phyloP scores from a whole-genome alignment of 2,329 filamentous ascomycete species.

The Epicoccum nigrum region DNA sequence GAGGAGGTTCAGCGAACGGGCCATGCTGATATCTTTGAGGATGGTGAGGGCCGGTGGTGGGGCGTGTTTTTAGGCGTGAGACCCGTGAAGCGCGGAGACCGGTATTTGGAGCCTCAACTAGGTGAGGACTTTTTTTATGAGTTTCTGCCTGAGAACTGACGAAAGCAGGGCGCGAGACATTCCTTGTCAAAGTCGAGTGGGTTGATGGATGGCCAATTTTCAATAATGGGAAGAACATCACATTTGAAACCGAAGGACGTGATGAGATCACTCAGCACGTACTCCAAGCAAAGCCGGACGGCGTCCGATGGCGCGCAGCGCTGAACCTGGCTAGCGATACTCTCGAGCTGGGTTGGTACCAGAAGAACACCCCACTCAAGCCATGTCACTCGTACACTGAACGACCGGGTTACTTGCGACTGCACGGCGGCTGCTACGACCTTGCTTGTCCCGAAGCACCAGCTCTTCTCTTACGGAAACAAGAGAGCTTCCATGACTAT shows the following conservation, averaged over 20 bases:
- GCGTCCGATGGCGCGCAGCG: slow-evolving; percentile 20
- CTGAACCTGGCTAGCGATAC: slow-evolving; percentile 41
- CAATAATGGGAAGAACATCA: slow-evolving; percentile 55
- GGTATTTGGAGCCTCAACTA: slow-evolving; percentile 11
- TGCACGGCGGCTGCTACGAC: slow-evolving; percentile 60
- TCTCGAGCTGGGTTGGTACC: slow-evolving; percentile 50
- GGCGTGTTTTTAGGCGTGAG: slow-evolving; percentile 46
- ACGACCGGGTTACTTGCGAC: slow-evolving; percentile 52
- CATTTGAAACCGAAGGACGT: slow-evolving; percentile 42
- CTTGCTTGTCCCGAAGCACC: slow-evolving; percentile 59
- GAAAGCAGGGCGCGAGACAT: slow-evolving; percentile 54
- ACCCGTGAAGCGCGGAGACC: slow-evolving; percentile 14
- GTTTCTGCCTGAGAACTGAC: slow-evolving; percentile 1
- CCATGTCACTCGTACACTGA: slow-evolving; percentile 56
- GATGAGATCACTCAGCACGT: slow-evolving; percentile 1
- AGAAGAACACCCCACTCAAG: slow-evolving; percentile 57
- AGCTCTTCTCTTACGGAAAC: slow-evolving; percentile 62
- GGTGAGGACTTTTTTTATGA: not conserved
- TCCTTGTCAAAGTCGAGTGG: slow-evolving; percentile 59
- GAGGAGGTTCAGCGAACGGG: slow-evolving; percentile 43
- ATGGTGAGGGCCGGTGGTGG: slow-evolving; percentile 33
- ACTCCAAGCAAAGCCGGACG: not conserved
- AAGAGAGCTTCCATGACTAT: slow-evolving; percentile 52
- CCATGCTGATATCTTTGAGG: slow-evolving; percentile 36
- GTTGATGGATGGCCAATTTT: slow-evolving; percentile 60